Evolutionary conservation across 306 rosid species (phyloP).

Genomic region (Glycine latifolia): DNA sequence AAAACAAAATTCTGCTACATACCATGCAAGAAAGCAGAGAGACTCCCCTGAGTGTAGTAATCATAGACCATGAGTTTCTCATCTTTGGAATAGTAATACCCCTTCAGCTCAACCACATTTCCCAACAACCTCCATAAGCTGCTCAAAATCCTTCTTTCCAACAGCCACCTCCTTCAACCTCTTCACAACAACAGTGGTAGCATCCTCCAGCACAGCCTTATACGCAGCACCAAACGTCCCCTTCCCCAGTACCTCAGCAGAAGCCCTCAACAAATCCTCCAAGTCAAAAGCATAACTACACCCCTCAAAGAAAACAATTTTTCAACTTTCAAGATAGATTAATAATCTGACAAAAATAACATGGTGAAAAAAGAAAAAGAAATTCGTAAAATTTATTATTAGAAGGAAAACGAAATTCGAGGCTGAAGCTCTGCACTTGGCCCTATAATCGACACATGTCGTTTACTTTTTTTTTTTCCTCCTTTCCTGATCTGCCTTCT

Average conservation of each 20-base stretch:
- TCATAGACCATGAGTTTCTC: constrained; percentile 58
- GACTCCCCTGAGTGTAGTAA: constrained; percentile 70
- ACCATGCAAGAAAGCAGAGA: constrained; percentile 85
- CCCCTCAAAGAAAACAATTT: constrained; percentile 70
- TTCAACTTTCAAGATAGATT: too few species aligned
- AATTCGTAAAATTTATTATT: not conserved
- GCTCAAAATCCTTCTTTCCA: constrained; percentile 66
- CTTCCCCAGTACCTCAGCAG: constrained; percentile 93
- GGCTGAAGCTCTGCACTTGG: not conserved
- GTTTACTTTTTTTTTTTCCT: not conserved
- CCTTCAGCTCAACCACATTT: constrained; percentile 84
- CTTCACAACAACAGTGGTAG: constrained; percentile 81
- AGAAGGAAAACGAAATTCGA: not conserved
- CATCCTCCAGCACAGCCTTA: constrained; percentile 83
- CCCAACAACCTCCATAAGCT: constrained; percentile 81
- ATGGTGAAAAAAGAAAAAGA: too few species aligned
- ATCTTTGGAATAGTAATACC: constrained; percentile 55
- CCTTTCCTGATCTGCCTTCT: constrained; percentile 32
- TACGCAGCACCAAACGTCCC: constrained; percentile 92
- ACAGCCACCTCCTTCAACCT: constrained; percentile 80
- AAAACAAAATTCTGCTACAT: constrained; percentile 41
- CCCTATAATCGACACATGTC: not conserved
- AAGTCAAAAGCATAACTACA: constrained; percentile 82
- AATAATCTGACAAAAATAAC: too few species aligned
- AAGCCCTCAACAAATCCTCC: constrained; percentile 94